Evolutionary conservation across 441 rosid genomes (phyloP).

Genomic region (Lagerstroemia fauriei): DNA sequence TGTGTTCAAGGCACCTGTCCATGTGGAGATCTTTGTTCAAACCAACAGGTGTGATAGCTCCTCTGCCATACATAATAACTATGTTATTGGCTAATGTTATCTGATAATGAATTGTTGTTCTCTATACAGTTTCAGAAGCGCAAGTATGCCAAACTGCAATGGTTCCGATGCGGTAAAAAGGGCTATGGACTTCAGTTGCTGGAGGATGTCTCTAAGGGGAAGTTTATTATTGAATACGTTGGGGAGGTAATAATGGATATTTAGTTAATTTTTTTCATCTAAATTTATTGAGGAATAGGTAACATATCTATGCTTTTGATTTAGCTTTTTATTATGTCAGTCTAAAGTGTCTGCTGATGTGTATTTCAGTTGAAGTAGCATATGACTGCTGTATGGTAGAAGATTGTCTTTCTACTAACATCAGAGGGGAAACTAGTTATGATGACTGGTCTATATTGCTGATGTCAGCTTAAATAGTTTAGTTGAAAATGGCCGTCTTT

Average conservation of each 20-base stretch:
- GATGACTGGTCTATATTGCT: neutral
- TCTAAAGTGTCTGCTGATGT: too few relatives aligned
- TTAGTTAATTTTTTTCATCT: neutral
- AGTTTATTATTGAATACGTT: constrained; percentile 90
- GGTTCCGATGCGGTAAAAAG: constrained; percentile 85
- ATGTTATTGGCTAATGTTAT: neutral
- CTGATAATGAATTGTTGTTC: constrained; percentile 8
- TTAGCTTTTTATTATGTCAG: too few relatives aligned
- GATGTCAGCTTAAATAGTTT: neutral
- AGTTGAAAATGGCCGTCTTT: neutral
- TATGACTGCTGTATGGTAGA: neutral
- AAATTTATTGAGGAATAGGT: neutral
- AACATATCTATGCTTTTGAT: too few relatives aligned
- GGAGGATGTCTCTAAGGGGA: constrained; percentile 67
- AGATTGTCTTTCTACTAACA: neutral
- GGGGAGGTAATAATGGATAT: constrained; percentile 70
- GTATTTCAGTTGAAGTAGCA: neutral
- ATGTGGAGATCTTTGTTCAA: constrained; percentile 80
- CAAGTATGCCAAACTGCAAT: constrained; percentile 69
- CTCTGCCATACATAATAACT: constrained; percentile 3
- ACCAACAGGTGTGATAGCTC: constrained; percentile 67
- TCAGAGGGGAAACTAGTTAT: neutral
- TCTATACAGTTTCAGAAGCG: constrained; percentile 84
- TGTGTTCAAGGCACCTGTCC: constrained; percentile 93
- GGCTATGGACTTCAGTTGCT: constrained; percentile 86